Percentiles rank a stretch among this genome's conserved stretches.
phyloP scores from a whole-genome alignment of 352 stramenopile genomes.

The Globisporangium paroecandrum region DNA sequence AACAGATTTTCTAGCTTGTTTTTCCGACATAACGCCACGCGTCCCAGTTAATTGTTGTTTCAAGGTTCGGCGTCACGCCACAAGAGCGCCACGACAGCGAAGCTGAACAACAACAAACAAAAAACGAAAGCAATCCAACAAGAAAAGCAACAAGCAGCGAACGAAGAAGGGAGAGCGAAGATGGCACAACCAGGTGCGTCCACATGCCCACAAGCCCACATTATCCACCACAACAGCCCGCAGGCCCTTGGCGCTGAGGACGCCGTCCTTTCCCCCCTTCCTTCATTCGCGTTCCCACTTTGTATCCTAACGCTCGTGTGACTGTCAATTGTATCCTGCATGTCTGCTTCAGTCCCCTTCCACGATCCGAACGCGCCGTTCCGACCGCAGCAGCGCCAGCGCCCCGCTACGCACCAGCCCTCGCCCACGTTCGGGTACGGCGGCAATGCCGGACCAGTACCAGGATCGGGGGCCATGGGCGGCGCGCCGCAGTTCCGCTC shows the following conservation, averaged over 20 bases:
- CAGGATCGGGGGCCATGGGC: not conserved
- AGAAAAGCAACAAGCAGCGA: not conserved
- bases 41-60: not conserved
- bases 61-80: not conserved
- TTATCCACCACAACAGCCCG: too few species aligned
- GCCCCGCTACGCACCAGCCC: slow-evolving; percentile 24
- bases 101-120: slow-evolving; percentile 2
- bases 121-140: not conserved
- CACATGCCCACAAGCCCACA: too few species aligned
- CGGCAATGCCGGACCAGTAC: not conserved
- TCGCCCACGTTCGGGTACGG: slow-evolving; percentile 18
- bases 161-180: not conserved
- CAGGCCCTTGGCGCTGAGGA: too few species aligned
- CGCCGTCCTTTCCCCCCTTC: not conserved
- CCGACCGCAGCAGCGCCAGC: slow-evolving; percentile 35
- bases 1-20: not conserved
- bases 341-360: slow-evolving; percentile 40
- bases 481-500: slow-evolving; percentile 31
- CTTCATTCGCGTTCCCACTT: not conserved
- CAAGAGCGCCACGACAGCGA: slow-evolving; percentile 6
- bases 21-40: not conserved
- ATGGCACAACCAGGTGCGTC: slow-evolving; percentile 34
- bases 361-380: slow-evolving; percentile 48
- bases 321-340: not conserved
- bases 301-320: not conserved